phyloP scores from a whole-genome alignment of 2,329 filamentous ascomycete genomes.

The Diaporthe citrichinensis region DNA sequence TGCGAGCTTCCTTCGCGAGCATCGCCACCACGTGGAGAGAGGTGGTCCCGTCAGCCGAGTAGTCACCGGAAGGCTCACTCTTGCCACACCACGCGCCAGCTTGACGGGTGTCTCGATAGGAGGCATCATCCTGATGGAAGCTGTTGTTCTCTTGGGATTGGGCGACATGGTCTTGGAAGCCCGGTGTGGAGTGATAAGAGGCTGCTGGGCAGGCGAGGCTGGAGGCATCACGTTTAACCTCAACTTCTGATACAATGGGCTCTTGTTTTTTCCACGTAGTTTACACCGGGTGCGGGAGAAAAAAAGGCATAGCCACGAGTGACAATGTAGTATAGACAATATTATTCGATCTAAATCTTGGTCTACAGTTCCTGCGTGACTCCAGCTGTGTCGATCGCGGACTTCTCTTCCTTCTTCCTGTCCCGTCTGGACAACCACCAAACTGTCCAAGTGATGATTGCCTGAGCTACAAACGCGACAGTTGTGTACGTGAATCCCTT shows the following conservation, averaged over 20 bases:
- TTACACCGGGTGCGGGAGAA: neutral
- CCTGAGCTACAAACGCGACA: conserved; percentile 32
- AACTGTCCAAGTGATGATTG: conserved; percentile 39
- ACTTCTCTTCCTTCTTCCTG: conserved; percentile 23
- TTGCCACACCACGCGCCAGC: fast-evolving
- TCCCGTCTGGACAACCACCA: conserved; percentile 34
- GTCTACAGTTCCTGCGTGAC: neutral
- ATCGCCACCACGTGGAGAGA: too few species aligned
- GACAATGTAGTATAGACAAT: neutral
- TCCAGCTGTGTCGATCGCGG: conserved; percentile 43
- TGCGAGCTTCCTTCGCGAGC: neutral
- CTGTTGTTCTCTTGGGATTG: too few species aligned
- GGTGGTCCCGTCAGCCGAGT: too few species aligned
- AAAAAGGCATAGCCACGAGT: neutral
- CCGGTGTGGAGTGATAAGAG: neutral
- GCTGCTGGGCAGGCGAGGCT: neutral
- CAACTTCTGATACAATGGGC: neutral
- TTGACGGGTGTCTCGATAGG: too few species aligned
- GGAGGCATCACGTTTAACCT: neutral
- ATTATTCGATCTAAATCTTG: neutral
- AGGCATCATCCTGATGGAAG: too few species aligned
- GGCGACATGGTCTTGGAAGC: too few species aligned
- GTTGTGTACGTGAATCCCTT: conserved; percentile 51
- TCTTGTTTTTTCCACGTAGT: neutral
- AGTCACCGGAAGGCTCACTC: too few species aligned